phyloP scores from a whole-genome alignment of 768 basidiomycete genomes.

The Pholiota conissans region DNA sequence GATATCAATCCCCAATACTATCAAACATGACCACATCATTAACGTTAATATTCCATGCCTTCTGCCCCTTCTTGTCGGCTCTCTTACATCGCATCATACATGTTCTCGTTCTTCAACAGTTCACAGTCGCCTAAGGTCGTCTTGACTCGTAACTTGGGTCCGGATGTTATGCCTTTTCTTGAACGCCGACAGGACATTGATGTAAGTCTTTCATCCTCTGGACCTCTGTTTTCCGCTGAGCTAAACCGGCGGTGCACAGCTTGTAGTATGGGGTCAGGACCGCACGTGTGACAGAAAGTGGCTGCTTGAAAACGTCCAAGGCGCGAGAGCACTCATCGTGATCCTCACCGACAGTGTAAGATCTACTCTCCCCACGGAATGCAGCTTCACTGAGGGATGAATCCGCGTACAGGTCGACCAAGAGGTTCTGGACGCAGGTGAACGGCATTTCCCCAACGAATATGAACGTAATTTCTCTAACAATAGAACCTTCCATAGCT shows the following conservation, averaged over 20 bases:
- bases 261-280: conserved; percentile 52
- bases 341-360: conserved; percentile 73
- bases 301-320: conserved; percentile 72
- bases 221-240: background rate
- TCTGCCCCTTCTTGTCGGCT: conserved; percentile 16
- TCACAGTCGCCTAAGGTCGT: conserved; percentile 42
- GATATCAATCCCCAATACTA: background rate
- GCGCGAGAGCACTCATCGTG: conserved; percentile 60
- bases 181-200: conserved; percentile 51
- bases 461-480: background rate
- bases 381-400: background rate
- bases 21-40: conserved; percentile 12
- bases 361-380: background rate
- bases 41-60: conserved; percentile 12
- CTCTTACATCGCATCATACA: conserved; percentile 18
- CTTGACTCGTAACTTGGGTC: conserved; percentile 60
- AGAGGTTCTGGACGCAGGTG: conserved; percentile 67
- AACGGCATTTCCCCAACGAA: background rate
- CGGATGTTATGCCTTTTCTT: conserved; percentile 59
- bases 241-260: conserved; percentile 20
- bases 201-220: no score
- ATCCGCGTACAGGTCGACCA: conserved; percentile 57
- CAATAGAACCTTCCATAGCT: conserved; percentile 40
- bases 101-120: conserved; percentile 5
- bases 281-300: conserved; percentile 59